Base-by-base conservation (phyloP, 257 asterid genomes). In the Solanum dulcamara region DNA sequence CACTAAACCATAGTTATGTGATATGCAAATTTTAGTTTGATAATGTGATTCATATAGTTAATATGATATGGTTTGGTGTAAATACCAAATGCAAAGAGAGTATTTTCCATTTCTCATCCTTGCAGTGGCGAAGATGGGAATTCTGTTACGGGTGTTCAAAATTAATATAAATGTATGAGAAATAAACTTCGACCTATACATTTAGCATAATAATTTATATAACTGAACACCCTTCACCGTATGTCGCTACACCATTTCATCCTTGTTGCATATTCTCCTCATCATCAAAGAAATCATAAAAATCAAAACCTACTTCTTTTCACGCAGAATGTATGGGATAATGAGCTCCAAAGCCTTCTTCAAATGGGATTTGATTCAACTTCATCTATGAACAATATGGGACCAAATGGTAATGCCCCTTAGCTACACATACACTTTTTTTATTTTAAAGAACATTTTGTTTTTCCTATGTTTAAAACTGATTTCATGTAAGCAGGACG, bases 341-440 rank as follows among this genome's bases (percentile, higher is more conserved):
- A 81, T 75, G 97, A 96, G 85, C 88, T 95, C 83, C 97, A 91
- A 38, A 90, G 89, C 83, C 80, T 90, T 85, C 93, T 93, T 74
- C 97, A 93, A 88, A 90, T 90, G 94, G 98, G 98, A 64, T 92
- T 92, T 20, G 94, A 89, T 83, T 88, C 96, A 37, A 88, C 91
- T 86, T 84, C 94, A 28, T 83, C 94, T 1, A 82, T 81, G 83
- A 86, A 88, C 92, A 92, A 85, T 79, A 86, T 89, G 86, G 96
- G 93, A 86, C 93, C 89, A 77, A 94, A 92, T 77, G 98, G 97
- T 93, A 92, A 82, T 38, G 57, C 3, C 48, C 70, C 30, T 17
- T 37, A 81, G 26, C 84, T 46, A 22, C 82, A 67, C 28, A 53
- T 18, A 38, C 40, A 10, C 40, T 10, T 33, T 24, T 66, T 64